phyloP scores from a whole-genome alignment of 345 rosid species.

The Syzygium oleosum region DNA sequence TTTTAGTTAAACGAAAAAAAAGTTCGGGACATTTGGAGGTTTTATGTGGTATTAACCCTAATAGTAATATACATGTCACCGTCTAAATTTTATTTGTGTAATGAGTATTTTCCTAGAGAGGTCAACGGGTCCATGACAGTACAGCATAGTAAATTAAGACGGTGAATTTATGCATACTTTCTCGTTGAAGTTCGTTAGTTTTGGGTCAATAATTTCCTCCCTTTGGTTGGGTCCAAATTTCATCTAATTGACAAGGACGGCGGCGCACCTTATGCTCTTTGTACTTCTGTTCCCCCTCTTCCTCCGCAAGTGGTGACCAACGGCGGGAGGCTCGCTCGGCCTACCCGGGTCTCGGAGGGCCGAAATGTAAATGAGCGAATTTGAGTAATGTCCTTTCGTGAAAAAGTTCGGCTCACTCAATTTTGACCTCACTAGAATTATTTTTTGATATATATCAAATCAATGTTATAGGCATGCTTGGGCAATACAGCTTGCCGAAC shows the following conservation, averaged over 20 bases:
- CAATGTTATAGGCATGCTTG: neutral
- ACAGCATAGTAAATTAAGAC: neutral
- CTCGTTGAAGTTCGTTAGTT: neutral
- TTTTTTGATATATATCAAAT: neutral
- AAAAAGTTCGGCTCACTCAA: neutral
- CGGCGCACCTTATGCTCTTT: neutral
- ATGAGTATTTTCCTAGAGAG: neutral
- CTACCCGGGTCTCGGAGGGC: neutral
- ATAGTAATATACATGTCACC: neutral
- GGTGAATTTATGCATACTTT: neutral
- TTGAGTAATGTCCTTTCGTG: neutral
- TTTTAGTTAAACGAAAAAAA: too few species aligned
- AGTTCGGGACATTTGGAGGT: too few species aligned
- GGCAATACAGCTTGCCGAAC: neutral
- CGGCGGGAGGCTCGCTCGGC: neutral
- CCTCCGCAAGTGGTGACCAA: neutral
- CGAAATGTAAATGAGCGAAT: neutral
- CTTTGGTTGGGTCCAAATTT: neutral
- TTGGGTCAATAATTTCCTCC: neutral
- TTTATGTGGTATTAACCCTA: too few species aligned
- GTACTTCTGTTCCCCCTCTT: neutral
- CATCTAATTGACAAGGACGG: neutral
- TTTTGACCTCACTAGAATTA: fast-evolving
- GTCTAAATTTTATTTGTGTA: neutral
- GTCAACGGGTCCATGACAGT: neutral